Conservation (phyloP, 108 stramenopile species). For the Cylindrotheca fusiformis region DNA sequence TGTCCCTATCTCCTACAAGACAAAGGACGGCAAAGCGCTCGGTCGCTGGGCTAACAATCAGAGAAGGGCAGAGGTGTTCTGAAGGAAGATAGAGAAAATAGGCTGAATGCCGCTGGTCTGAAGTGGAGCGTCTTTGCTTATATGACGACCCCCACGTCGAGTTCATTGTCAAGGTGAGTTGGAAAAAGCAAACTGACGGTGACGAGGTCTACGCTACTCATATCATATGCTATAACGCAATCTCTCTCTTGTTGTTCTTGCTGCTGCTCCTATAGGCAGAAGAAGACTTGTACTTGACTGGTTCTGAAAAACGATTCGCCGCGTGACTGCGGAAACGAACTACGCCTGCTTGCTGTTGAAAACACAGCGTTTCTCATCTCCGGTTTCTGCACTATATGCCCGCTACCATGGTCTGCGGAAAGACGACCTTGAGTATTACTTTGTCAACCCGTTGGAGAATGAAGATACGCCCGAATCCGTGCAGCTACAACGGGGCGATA, state of each 20-base stretch:
- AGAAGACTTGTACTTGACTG: conserved; percentile 88
- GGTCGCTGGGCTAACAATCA: conserved; percentile 92
- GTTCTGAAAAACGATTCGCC: conserved; percentile 88
- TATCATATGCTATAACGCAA: neutral
- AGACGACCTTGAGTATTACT: conserved; percentile 96
- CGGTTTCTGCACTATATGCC: conserved; percentile 98
- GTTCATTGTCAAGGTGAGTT: conserved; percentile 83
- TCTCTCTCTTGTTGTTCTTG: too few relatives aligned
- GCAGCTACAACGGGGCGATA: conserved; percentile 87
- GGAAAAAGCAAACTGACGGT: too few relatives aligned
- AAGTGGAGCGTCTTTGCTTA: too few relatives aligned
- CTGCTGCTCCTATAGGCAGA: conserved; percentile 47
- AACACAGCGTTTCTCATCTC: conserved; percentile 91
- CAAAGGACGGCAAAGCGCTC: conserved; percentile 76
- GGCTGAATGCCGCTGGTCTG: conserved; percentile 78
- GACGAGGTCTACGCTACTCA: too few relatives aligned
- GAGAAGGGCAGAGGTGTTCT: conserved; percentile 78
- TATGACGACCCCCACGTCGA: too few relatives aligned
- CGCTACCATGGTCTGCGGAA: conserved; percentile 97
- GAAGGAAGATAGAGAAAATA: conserved; percentile 71
- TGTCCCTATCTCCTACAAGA: conserved; percentile 63
- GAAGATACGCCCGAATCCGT: conserved; percentile 92
- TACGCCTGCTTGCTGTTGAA: conserved; percentile 97
- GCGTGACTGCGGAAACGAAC: conserved; percentile 90
- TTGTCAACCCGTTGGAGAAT: conserved; percentile 91